phyloP scores from a whole-genome alignment of 192 early-diverging fungal species.

The Obelidium mucronatum region DNA sequence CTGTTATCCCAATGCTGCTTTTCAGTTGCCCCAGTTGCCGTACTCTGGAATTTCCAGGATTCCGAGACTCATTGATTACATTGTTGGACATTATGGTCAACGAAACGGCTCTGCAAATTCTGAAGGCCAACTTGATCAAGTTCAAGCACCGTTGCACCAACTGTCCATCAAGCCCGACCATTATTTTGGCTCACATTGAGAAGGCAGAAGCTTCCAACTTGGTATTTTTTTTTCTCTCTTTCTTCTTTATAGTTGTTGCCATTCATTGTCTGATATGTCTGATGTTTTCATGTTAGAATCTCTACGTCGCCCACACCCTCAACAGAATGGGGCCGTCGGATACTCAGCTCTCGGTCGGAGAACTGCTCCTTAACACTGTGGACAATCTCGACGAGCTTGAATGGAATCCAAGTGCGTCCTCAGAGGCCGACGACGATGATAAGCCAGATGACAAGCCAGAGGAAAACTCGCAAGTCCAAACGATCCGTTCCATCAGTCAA shows the following conservation, averaged over 20 bases:
- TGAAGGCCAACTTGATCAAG: not conserved
- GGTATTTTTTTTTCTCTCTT: no score
- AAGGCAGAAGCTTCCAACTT: no score
- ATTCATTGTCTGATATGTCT: not conserved
- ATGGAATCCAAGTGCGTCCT: no score
- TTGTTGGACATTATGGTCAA: not conserved
- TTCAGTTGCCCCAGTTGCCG: not conserved
- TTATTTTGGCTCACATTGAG: conserved; percentile 2
- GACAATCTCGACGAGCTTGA: not conserved
- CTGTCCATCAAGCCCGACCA: not conserved
- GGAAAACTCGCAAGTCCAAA: not conserved
- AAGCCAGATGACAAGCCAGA: not conserved
- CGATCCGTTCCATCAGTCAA: not conserved
- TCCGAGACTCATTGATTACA: not conserved
- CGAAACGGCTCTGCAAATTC: not conserved
- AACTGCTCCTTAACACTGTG: not conserved
- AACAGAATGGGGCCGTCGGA: not conserved
- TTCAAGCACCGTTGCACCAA: not conserved
- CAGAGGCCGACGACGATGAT: no score
- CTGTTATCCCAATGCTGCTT: not conserved
- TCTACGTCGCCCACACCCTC: not conserved
- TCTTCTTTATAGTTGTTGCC: no score
- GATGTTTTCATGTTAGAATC: not conserved
- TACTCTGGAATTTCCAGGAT: not conserved
- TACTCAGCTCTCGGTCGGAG: not conserved